Evolutionary conservation across 345 rosid species (phyloP).

Genomic region (Erysimum cheiranthoides): DNA sequence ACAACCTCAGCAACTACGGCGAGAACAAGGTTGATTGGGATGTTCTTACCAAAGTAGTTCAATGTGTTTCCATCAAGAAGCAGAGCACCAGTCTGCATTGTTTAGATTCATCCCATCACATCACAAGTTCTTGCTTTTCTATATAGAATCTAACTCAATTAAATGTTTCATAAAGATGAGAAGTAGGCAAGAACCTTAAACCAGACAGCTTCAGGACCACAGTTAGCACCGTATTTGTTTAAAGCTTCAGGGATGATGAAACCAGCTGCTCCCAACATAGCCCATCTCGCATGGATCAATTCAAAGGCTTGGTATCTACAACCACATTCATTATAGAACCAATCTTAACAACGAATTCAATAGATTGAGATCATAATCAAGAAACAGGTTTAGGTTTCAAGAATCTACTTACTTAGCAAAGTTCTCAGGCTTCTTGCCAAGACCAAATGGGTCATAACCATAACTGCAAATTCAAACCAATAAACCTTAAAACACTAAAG

Average conservation of each 20-base stretch:
- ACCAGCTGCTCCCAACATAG: constrained; percentile 99
- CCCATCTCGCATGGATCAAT: constrained; percentile 95
- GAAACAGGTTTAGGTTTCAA: background rate
- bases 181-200: constrained; percentile 62
- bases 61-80: constrained; percentile 96
- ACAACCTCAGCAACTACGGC: constrained; percentile 86
- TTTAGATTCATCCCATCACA: constrained; percentile 6
- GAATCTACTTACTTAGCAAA: constrained; percentile 72
- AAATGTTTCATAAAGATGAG: background rate
- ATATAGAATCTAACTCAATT: background rate
- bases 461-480: constrained; percentile 61
- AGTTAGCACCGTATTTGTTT: constrained; percentile 96
- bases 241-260: constrained; percentile 93
- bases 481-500: background rate
- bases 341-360: background rate
- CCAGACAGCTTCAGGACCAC: constrained; percentile 99
- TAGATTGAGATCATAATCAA: background rate
- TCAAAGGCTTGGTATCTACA: constrained; percentile 88
- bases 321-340: constrained; percentile 24
- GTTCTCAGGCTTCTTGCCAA: constrained; percentile 91
- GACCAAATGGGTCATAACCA: constrained; percentile 97
- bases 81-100: constrained; percentile 88
- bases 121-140: constrained; percentile 11
- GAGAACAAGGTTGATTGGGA: constrained; percentile 82
- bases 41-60: constrained; percentile 90